These are phyloP conservation scores for Pseudogymnoascus verrucosus DNA, from an alignment of 2,329 filamentous ascomycete species.

Conservation along the genomic window DNA sequence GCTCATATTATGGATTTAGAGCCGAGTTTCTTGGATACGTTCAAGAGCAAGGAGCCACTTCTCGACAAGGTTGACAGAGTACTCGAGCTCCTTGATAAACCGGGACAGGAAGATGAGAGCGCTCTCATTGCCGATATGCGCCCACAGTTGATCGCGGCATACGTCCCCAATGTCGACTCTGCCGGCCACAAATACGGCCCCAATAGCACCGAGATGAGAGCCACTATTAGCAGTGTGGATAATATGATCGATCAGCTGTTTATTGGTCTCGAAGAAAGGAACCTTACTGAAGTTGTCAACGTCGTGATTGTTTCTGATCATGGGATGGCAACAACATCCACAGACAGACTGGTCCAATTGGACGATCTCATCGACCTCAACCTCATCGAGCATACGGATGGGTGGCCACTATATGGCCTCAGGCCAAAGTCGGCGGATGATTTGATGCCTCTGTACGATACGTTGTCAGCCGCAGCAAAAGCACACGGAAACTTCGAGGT, in stretches of 20 bases:
- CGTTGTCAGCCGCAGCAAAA: slow-evolving; percentile 47
- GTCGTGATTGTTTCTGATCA: slow-evolving; percentile 95
- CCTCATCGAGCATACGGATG: slow-evolving; percentile 77
- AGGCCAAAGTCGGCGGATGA: slow-evolving; percentile 65
- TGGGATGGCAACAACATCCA: slow-evolving; percentile 92
- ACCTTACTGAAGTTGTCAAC: slow-evolving; percentile 84
- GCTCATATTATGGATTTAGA: slow-evolving; percentile 69
- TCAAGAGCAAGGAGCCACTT: slow-evolving; percentile 68
- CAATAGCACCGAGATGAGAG: slow-evolving; percentile 83
- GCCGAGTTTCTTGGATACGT: slow-evolving; percentile 76
- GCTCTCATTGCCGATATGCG: slow-evolving; percentile 47
- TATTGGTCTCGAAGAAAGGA: slow-evolving; percentile 66
- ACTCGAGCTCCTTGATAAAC: slow-evolving; percentile 75
- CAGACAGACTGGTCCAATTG: slow-evolving; percentile 71
- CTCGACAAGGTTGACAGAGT: slow-evolving; percentile 70
- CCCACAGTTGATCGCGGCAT: slow-evolving; percentile 87
- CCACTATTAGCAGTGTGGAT: slow-evolving; percentile 73
- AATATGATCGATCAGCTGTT: slow-evolving; percentile 73
- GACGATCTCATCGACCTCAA: slow-evolving; percentile 77
- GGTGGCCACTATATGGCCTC: slow-evolving; percentile 88
- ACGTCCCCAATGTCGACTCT: slow-evolving; percentile 85
- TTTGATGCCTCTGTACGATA: slow-evolving; percentile 59
- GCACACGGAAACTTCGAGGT: slow-evolving; percentile 65
- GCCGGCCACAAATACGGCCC: slow-evolving; percentile 86
- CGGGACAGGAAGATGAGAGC: slow-evolving; percentile 56